These are phyloP conservation scores for Arthrocladium fulminans DNA, from an alignment of 2,329 filamentous ascomycete genomes.

Conservation along the genomic window DNA sequence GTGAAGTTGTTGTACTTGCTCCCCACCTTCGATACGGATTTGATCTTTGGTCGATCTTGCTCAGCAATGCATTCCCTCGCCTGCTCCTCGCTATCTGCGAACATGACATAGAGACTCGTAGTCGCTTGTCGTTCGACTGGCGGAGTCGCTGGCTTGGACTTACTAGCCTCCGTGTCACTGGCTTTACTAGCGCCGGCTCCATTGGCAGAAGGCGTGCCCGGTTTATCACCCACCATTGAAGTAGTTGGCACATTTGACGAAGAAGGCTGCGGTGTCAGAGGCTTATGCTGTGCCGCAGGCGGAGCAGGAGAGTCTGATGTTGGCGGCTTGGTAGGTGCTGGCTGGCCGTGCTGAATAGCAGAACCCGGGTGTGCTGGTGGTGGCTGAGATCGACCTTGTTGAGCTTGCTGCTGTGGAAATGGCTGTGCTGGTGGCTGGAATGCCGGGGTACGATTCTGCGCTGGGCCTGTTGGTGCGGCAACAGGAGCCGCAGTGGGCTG, in stretches of 20 bases:
- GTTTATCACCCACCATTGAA: constrained; percentile 28
- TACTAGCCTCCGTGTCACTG: constrained; percentile 35
- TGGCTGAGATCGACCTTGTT: constrained; percentile 26
- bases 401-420: constrained; percentile 28
- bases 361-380: constrained; percentile 16
- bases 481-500: constrained; percentile 23
- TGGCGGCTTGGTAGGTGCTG: constrained; percentile 23
- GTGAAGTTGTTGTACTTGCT: constrained; percentile 72
- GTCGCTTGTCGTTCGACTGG: constrained; percentile 52
- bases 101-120: constrained; percentile 82
- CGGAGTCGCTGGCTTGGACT: constrained; percentile 50
- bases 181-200: constrained; percentile 39
- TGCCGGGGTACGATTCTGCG: constrained; percentile 32
- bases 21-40: constrained; percentile 56
- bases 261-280: constrained; percentile 41
- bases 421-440: constrained; percentile 33
- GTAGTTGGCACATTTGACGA: constrained; percentile 23
- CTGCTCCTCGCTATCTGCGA: constrained; percentile 73
- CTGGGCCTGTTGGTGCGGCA: constrained; percentile 30
- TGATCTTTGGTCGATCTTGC: constrained; percentile 73
- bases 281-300: constrained; percentile 41
- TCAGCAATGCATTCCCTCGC: constrained; percentile 72
- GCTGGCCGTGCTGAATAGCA: constrained; percentile 6
- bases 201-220: constrained; percentile 37
- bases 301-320: constrained; percentile 33